Evolutionary conservation across 306 rosid species (phyloP), one percentile per base, ranked within the genome.

Genomic region (Cucumis cinereus): DNA sequence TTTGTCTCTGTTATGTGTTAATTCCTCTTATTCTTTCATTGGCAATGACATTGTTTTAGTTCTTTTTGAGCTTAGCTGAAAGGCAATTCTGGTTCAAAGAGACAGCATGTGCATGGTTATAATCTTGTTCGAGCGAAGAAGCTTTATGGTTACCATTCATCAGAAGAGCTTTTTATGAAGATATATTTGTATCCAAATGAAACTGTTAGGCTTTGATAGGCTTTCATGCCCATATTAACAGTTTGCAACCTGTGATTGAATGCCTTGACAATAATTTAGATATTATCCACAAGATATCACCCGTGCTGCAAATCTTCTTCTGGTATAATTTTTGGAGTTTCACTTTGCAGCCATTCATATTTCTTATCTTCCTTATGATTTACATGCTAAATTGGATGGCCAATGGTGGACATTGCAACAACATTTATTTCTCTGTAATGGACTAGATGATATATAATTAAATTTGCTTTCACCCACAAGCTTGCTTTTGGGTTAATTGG

Each of bases 231-330:
- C 63, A 33, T n/a, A 33, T 56, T n/a, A 76, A 45, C 35, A 15
- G 15, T 52, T 28, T 69, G 74, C 56, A 69, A 69, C 7, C 50
- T 69, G 19, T 50, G 76, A 55, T 79, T 79, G 82, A 75, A 79
- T 68, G 35, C 89, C 96, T 93, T 93, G 86, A 93, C 96, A 70
- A 70, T 60, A 66, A 75, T 81, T 80, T 80, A 93, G 98, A 80
- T 93, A 93, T 84, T 83, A 88, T 82, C 98, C 97, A 26, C 96
- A 93, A 73, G 98, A 93, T 76, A 88, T 93, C 79, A 81, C 97
- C 75, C 93, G 92, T 56, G 93, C 98, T 52, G 96, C 98, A 57
- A 93, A 77, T 86, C 91, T 88, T 83, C 93, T 93, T 77, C 82
- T 91, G 98, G 98, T 93, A 82, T 52, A 50, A 64, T 78, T 81